A percentile compares a stretch with the other conserved stretches of the same genome.
phyloP scores from a whole-genome alignment of 2,329 filamentous ascomycete genomes.

The Neofusicoccum cordaticola region DNA sequence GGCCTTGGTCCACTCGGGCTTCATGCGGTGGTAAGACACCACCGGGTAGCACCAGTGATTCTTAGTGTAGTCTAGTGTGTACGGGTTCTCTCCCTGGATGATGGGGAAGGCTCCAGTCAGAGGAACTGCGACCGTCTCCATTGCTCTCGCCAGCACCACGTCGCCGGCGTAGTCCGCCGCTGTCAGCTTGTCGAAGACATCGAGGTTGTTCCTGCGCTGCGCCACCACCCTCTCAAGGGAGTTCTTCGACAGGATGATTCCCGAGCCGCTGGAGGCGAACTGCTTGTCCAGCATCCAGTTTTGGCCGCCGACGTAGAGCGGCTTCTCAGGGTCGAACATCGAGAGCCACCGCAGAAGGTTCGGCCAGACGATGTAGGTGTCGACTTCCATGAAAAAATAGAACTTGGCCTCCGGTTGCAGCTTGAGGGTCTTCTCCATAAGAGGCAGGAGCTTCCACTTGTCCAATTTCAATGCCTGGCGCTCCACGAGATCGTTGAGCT shows the following conservation, averaged over 20 bases:
- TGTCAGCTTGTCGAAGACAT: conserved; percentile 8
- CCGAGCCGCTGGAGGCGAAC: conserved; percentile 8
- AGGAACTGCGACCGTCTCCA: conserved; percentile 6
- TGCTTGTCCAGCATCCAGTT: conserved; percentile 10
- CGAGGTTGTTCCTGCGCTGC: conserved; percentile 8
- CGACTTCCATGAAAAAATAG: conserved; percentile 18
- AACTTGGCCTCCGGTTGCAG: conserved; percentile 8
- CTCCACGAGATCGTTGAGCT: conserved; percentile 20
- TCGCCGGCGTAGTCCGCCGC: conserved; percentile 9
- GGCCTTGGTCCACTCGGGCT: conserved; percentile 35
- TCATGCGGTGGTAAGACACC: conserved; percentile 42
- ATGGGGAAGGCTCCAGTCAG: conserved; percentile 22
- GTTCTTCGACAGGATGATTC: conserved; percentile 4
- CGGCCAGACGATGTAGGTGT: conserved; percentile 13
- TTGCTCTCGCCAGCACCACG: background rate
- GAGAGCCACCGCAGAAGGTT: conserved; percentile 10
- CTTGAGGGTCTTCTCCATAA: conserved; percentile 50
- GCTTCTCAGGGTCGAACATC: conserved; percentile 2
- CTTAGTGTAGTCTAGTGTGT: conserved; percentile 28
- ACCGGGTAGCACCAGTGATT: conserved; percentile 45
- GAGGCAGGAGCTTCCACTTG: conserved; percentile 59
- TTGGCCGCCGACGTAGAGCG: conserved; percentile 15
- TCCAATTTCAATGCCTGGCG: conserved; percentile 41
- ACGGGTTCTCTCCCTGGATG: conserved; percentile 30
- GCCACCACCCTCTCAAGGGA: conserved; percentile 2